Base-by-base conservation (phyloP, 2,329 filamentous ascomycete genomes). In the Elsinoe perseae region DNA sequence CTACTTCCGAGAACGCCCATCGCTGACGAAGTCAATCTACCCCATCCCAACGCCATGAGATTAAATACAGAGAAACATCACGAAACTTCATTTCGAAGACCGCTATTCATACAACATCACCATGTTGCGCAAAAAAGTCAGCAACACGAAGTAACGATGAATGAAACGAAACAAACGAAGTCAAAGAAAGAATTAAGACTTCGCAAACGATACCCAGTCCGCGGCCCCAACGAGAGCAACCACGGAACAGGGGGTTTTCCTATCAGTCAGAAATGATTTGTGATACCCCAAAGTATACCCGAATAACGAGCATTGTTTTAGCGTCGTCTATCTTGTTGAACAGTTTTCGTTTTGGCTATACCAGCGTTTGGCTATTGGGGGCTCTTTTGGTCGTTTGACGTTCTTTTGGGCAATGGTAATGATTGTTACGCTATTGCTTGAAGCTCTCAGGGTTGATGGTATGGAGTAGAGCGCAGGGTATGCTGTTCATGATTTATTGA, bases 1-100 rank as follows among this genome's bases (percentile, higher is more conserved):
- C 82, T 3, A 84, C 82, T 1, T 78, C 77, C 59, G 80, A 83
- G 65, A 76, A 71, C 34, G 53, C 40, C 10, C 53, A 56, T 12
- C 38, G 53, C 25, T 56, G 27, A 48, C 14, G 18, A 10, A 10
- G 9, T 36, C 32, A 12, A 30, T 12, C 43, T n/a, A 50, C 25
- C 14, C 25, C 10, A 50, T 36, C 25, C 14, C 7, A 4, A 44
- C 40, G 10, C n/a, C 27, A 30, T 18, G 14, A 30, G 28, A 18
- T 30, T 16, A 9, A 28, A 30, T 25, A 5, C 30, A 3, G 44
- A 32, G n/a, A 44, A 20, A 44, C 6, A 23, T 20, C 14, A 44
- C 40, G 40, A 20, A 20, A 23, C 40, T 50, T 30, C 44, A 50
- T 18, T 50, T 30, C 44, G 25, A 50, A 50, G 44, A 50, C 18